A percentile compares a stretch with the other conserved stretches of the same genome.
These are phyloP conservation scores for Grigorovia jiainica DNA, from an alignment of 805 yeast species.

Conservation along the genomic window DNA sequence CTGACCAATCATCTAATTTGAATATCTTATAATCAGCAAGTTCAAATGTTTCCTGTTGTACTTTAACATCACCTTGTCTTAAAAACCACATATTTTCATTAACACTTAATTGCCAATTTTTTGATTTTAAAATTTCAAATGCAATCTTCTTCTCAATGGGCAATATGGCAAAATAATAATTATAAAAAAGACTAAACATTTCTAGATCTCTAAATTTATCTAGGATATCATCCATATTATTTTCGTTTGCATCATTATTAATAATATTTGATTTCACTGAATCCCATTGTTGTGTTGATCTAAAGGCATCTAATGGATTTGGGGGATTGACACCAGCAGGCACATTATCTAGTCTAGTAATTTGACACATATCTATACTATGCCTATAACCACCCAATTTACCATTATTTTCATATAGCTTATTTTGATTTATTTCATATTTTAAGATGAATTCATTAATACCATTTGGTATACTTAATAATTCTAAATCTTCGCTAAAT, in stretches of 20 bases:
- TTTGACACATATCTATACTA: constrained; percentile 20
- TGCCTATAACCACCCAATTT: constrained; percentile 24
- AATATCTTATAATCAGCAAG: constrained; percentile 37
- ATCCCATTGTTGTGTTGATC: constrained; percentile 30
- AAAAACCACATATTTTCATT: constrained; percentile 32
- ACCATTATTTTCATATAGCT: constrained; percentile 15
- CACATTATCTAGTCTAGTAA: constrained; percentile 17
- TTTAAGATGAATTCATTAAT: constrained; percentile 29
- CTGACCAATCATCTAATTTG: constrained; percentile 36
- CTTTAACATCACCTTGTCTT: constrained; percentile 31
- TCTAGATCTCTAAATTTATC: constrained; percentile 25
- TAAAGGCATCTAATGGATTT: constrained; percentile 28
- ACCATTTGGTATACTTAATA: constrained; percentile 25
- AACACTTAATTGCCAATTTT: constrained; percentile 32
- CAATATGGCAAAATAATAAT: constrained; percentile 36
- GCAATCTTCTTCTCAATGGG: constrained; percentile 34
- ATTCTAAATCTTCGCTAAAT: constrained; percentile 13
- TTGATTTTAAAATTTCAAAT: constrained; percentile 23
- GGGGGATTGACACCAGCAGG: constrained; percentile 28
- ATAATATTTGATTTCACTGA: constrained; percentile 16
- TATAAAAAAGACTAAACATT: constrained; percentile 34
- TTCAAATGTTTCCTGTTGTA: constrained; percentile 33
- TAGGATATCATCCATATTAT: constrained; percentile 9
- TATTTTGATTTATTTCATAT: constrained; percentile 16
- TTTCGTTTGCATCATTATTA: neutral